A percentile compares a stretch with the other conserved stretches of the same genome.
These are phyloP conservation scores for Hanseniaspora valbyensis DNA, from an alignment of 805 yeast species.

Conservation along the genomic window DNA sequence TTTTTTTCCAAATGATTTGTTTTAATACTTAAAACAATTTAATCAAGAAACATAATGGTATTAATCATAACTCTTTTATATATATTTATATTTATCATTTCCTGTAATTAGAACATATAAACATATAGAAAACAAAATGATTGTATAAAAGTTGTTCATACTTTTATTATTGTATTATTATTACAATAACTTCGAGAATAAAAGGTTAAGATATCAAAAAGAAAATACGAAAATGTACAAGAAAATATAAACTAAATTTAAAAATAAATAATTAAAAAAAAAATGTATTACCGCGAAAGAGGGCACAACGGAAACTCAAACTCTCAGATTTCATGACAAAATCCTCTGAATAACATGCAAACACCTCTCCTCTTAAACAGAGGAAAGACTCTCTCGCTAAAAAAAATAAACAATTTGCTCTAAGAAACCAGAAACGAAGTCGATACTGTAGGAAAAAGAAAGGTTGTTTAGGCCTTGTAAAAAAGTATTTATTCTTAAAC, in stretches of 20 bases:
- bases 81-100: background rate
- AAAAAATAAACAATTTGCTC: slow-evolving; percentile 22
- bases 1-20: no score
- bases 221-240: background rate
- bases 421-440: slow-evolving; percentile 36
- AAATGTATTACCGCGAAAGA: slow-evolving; percentile 16
- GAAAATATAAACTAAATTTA: no score
- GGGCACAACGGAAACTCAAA: slow-evolving; percentile 17
- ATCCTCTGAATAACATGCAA: slow-evolving; percentile 17
- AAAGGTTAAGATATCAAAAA: background rate
- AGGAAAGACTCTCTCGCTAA: slow-evolving; percentile 15
- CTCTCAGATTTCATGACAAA: slow-evolving; percentile 16
- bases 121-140: no score
- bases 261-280: no score
- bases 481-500: slow-evolving; percentile 16
- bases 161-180: no score
- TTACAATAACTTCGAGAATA: no score
- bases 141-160: no score
- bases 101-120: background rate
- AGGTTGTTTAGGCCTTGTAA: slow-evolving; percentile 32
- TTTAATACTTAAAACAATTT: no score
- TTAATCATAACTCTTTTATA: no score
- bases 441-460: slow-evolving; percentile 26
- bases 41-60: no score
- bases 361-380: slow-evolving; percentile 6